Percentiles rank a stretch among this genome's conserved stretches.
Conservation (phyloP, 331 rosid species). For the Telfairia occidentalis region DNA sequence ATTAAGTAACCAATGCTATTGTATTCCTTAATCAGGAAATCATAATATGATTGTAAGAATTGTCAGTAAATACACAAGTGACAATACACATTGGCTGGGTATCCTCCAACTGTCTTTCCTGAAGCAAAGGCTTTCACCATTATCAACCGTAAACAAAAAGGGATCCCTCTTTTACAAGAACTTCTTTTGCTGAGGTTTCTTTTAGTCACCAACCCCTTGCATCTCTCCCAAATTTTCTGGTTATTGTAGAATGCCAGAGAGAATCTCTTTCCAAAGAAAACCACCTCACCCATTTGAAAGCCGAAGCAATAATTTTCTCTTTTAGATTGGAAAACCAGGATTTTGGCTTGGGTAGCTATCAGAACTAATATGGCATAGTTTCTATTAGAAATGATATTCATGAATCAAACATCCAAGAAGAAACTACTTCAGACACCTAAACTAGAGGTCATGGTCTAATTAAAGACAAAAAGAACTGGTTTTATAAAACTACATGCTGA, state of each 20-base stretch:
- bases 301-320: background rate
- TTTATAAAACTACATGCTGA: background rate
- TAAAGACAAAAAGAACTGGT: background rate
- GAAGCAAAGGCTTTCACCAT: background rate
- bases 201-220: background rate
- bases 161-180: background rate
- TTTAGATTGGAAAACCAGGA: background rate
- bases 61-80: background rate
- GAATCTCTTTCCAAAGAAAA: background rate
- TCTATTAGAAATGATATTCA: background rate
- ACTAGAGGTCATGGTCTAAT: background rate
- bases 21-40: background rate
- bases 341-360: background rate
- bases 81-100: background rate
- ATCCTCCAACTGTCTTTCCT: background rate
- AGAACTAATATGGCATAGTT: background rate
- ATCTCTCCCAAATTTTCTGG: background rate
- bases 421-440: background rate
- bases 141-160: background rate
- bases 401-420: background rate
- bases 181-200: background rate
- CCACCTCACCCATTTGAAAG: background rate
- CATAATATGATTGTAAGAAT: background rate
- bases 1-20: background rate
- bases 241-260: background rate